Evolutionary conservation across 2,329 filamentous ascomycete genomes (phyloP), one percentile per base, ranked within the genome.

Genomic region (Escovopsis sp.): DNA sequence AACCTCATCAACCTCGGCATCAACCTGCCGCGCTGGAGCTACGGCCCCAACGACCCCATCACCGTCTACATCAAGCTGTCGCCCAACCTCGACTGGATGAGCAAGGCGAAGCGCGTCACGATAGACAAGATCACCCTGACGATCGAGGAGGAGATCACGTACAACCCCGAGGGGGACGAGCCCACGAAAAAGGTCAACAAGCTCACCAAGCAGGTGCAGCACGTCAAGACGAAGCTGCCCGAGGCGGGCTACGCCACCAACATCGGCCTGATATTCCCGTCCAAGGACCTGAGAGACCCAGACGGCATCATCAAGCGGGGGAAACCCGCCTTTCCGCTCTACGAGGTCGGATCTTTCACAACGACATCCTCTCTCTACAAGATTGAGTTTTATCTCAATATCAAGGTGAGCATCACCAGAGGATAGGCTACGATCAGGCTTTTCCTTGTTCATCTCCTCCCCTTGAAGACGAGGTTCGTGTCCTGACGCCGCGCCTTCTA

Each of bases 141-240:
- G 11, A 93, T 98, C 52, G 91, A 96, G 57, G 91, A 98, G 62
- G 89, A 96, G 59, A 94, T 96, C 45, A 93, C 91, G n/a, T 98
- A 85, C 64, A 96, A 98, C 51, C 91, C 91, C 28, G 89, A 96
- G 62, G 91, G 91, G 39, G 91, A 96, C 56, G 91, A 96, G 58
- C 87, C 88, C 26, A 84, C 84, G 30, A 85, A 85, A 50, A 95
- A 94, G 61, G 69, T 86, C 51, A 95, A 94, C 62, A 83, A 80
- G 44, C 68, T 98, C 50, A 81, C 84, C 26, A 91, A 87, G 60
- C 83, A 89, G 53, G 81, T 81, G 1, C 85, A 95, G 55, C 67
- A 70, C 1, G 80, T 98, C 28, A 83, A 85, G 40, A 76, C 84
- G 42, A 93, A 83, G 60, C 70, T 98, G 65, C 86, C 91, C 3